A percentile compares a stretch with the other conserved stretches of the same genome.
These are phyloP conservation scores for Triangularia setosa DNA, from an alignment of 2,329 filamentous ascomycete species.

Conservation along the genomic window DNA sequence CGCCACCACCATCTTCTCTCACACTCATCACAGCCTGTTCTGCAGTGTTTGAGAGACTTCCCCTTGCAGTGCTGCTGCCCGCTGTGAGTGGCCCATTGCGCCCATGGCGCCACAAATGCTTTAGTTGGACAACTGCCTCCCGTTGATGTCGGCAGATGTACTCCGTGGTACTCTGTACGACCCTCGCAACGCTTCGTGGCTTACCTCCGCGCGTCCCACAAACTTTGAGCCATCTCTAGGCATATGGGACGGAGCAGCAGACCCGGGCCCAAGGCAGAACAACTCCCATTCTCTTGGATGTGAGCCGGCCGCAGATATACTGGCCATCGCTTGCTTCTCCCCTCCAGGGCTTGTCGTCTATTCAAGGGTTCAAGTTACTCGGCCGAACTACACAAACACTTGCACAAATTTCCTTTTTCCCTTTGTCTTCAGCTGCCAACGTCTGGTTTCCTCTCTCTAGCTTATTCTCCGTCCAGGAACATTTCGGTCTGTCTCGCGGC, in stretches of 20 bases:
- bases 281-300: background rate
- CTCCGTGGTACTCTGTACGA: background rate
- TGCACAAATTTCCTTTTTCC: background rate
- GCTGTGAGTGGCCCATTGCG: background rate
- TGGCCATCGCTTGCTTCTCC: background rate
- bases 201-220: background rate
- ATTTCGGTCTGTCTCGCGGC: slow-evolving; percentile 8
- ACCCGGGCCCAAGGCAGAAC: background rate
- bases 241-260: background rate
- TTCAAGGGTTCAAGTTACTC: background rate
- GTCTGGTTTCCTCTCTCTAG: background rate
- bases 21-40: background rate
- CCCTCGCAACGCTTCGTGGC: background rate
- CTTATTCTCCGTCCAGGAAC: background rate
- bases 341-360: background rate
- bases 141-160: background rate
- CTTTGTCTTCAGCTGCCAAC: background rate
- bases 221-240: background rate
- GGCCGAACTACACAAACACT: background rate
- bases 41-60: background rate
- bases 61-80: background rate
- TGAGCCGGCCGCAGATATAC: background rate
- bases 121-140: background rate
- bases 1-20: background rate
- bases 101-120: background rate